Conservation (phyloP, 495 filamentous ascomycete species). For the Penicillium mononematosum region DNA sequence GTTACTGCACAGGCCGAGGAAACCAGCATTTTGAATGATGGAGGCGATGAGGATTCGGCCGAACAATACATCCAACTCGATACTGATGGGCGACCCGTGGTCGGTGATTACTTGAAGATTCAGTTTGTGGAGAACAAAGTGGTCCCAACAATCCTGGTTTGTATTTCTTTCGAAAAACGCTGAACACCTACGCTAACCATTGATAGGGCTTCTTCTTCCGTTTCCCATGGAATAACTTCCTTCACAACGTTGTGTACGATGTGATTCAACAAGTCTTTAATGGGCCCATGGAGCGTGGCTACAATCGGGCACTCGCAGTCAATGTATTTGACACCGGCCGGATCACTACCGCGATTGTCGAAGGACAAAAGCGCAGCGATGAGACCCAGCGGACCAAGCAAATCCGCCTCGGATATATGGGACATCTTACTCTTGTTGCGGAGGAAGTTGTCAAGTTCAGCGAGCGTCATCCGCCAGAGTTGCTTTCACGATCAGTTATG, state of each 20-base stretch:
- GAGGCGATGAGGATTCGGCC: slow-evolving; percentile 37
- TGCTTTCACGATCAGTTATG: slow-evolving; percentile 78
- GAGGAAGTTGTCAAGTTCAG: slow-evolving; percentile 99
- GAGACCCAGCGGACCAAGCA: slow-evolving; percentile 74
- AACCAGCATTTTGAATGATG: slow-evolving; percentile 19
- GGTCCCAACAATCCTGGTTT: slow-evolving; percentile 91
- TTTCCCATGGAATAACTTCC: slow-evolving; percentile 99
- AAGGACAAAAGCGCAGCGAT: slow-evolving; percentile 84
- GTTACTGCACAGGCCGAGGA: slow-evolving; percentile 26
- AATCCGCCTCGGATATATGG: slow-evolving; percentile 97
- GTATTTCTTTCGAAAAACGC: slow-evolving; percentile 25
- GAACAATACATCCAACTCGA: slow-evolving; percentile 56
- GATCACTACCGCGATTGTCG: slow-evolving; percentile 87
- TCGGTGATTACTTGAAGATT: slow-evolving; percentile 96
- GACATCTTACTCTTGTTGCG: slow-evolving; percentile 93
- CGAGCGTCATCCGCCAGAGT: slow-evolving; percentile 85
- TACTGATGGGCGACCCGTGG: slow-evolving; percentile 74
- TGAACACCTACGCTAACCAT: slow-evolving; percentile 6
- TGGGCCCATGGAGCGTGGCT: slow-evolving; percentile 93
- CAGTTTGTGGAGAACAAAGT: slow-evolving; percentile 93
- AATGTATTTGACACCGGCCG: slow-evolving; percentile 87
- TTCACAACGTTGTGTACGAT: slow-evolving; percentile 99
- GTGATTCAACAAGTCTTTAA: slow-evolving; percentile 99
- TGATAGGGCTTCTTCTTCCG: slow-evolving; percentile 89
- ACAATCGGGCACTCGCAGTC: slow-evolving; percentile 87